A percentile compares a stretch with the other conserved stretches of the same genome.
These are phyloP conservation scores for Elasticomyces elasticus DNA, from an alignment of 495 filamentous ascomycete species.

Conservation along the genomic window DNA sequence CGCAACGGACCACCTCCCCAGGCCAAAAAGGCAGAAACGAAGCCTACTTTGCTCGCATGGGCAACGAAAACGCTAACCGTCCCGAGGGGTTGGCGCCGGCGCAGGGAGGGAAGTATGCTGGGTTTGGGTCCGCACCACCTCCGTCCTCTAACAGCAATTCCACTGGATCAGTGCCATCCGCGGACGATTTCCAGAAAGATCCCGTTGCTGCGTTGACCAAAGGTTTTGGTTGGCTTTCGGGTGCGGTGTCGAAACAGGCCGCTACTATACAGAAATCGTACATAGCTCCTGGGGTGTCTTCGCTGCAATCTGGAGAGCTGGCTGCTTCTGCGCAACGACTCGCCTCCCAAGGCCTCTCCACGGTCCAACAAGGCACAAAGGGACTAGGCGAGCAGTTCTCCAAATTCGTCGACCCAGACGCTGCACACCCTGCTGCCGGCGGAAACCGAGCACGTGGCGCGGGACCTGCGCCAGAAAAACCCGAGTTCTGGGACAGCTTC, in stretches of 20 bases:
- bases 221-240: constrained; percentile 88
- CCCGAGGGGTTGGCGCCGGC: constrained; percentile 64
- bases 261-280: constrained; percentile 82
- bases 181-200: constrained; percentile 84
- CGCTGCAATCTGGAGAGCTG: constrained; percentile 60
- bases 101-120: constrained; percentile 84
- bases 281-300: constrained; percentile 81
- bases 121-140: constrained; percentile 70
- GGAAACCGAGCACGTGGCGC: background rate
- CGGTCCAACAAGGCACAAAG: constrained; percentile 53
- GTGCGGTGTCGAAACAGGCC: constrained; percentile 73
- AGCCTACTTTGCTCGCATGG: constrained; percentile 78
- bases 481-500: constrained; percentile 55
- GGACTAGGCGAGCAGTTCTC: constrained; percentile 67
- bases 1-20: constrained; percentile 26
- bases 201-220: constrained; percentile 81
- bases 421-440: constrained; percentile 18
- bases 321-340: constrained; percentile 67
- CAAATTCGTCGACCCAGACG: constrained; percentile 67
- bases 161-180: constrained; percentile 40
- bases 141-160: constrained; percentile 29
- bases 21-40: constrained; percentile 60
- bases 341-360: constrained; percentile 56
- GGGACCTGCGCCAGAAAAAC: constrained; percentile 44
- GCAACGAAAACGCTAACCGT: constrained; percentile 66